Evolutionary conservation across 2,329 filamentous ascomycete species (phyloP).

Genomic region (Coniella vitis): DNA sequence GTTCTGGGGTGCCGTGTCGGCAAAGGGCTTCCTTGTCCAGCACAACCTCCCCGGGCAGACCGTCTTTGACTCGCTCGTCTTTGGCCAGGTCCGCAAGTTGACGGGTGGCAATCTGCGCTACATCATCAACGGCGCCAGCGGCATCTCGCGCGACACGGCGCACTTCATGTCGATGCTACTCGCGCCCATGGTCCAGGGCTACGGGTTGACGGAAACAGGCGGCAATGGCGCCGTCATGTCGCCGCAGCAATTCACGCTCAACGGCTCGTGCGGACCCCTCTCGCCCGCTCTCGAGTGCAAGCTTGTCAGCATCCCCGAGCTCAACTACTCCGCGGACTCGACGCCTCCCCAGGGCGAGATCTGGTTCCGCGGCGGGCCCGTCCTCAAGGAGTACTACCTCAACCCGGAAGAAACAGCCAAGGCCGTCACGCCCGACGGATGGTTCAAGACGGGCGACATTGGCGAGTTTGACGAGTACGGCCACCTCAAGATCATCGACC

Average conservation of each 20-base stretch:
- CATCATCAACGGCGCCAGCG: slow-evolving; percentile 90
- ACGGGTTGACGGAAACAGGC: slow-evolving; percentile 89
- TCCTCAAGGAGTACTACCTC: slow-evolving; percentile 74
- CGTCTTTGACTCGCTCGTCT: slow-evolving; percentile 74
- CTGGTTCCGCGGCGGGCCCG: slow-evolving; percentile 71
- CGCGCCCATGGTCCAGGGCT: slow-evolving; percentile 89
- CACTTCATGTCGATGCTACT: slow-evolving; percentile 88
- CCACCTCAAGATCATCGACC: slow-evolving; percentile 82
- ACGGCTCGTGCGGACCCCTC: slow-evolving; percentile 65
- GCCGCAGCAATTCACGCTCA: slow-evolving; percentile 75
- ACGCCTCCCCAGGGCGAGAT: slow-evolving; percentile 85
- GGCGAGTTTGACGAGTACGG: slow-evolving; percentile 79
- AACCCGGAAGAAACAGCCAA: slow-evolving; percentile 80
- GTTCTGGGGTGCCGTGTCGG: slow-evolving; percentile 62
- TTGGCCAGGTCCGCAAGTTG: slow-evolving; percentile 83
- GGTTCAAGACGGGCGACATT: slow-evolving; percentile 97
- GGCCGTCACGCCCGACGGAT: slow-evolving; percentile 73
- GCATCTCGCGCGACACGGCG: slow-evolving; percentile 79
- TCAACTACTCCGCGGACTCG: slow-evolving; percentile 72
- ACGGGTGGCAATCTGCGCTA: slow-evolving; percentile 86
- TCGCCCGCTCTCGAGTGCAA: slow-evolving; percentile 78
- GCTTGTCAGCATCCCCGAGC: slow-evolving; percentile 81
- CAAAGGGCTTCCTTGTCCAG: slow-evolving; percentile 52
- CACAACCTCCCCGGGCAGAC: slow-evolving; percentile 58
- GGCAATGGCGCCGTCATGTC: slow-evolving; percentile 78